Percentiles rank a stretch among this genome's conserved stretches.
phyloP scores from a whole-genome alignment of 2,329 filamentous ascomycete genomes.

The Exophiala spinifera region DNA sequence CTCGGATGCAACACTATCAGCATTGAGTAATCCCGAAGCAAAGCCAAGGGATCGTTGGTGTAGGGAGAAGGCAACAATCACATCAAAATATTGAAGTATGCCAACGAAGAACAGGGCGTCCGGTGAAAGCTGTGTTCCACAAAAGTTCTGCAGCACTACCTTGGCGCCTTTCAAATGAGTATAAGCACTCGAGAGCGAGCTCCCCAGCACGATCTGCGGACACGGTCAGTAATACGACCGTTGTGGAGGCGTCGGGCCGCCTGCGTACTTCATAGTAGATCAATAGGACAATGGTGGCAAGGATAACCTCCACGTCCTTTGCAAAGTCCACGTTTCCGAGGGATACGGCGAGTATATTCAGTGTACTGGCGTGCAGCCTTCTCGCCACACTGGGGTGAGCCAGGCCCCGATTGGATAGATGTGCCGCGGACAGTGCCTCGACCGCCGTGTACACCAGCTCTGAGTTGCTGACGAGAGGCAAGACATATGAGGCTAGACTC shows the following conservation, averaged over 20 bases:
- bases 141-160: background rate
- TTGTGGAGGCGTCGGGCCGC: too few relatives aligned
- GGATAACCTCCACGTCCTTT: background rate
- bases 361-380: background rate
- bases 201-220: background rate
- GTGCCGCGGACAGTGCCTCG: background rate
- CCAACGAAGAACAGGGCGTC: background rate
- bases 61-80: slow-evolving; percentile 1
- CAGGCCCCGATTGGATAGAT: background rate
- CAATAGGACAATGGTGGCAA: background rate
- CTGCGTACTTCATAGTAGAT: background rate
- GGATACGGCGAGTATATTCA: background rate
- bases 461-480: background rate
- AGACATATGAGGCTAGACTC: background rate
- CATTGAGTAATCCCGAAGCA: background rate
- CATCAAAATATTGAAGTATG: background rate
- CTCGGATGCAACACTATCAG: too few relatives aligned
- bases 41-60: background rate
- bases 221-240: background rate
- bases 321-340: background rate
- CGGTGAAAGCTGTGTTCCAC: background rate
- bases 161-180: background rate
- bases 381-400: background rate
- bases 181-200: background rate
- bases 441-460: background rate